A percentile compares a stretch with the other conserved stretches of the same genome.
Evolutionary conservation across 345 rosid species (phyloP).

Genomic region (Pistacia integerrima): DNA sequence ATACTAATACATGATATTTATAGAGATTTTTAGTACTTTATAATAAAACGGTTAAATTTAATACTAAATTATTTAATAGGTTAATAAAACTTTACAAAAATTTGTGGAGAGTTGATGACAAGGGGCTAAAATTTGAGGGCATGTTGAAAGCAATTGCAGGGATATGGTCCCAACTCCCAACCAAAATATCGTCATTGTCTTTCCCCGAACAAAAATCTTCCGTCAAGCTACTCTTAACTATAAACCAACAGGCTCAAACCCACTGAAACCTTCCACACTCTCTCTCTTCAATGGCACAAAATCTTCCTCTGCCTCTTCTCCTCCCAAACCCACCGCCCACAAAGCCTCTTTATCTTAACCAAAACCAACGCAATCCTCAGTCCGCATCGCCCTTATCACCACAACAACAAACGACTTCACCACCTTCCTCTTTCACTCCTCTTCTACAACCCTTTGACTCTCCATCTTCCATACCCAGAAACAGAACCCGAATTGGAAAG

Average conservation of each 20-base stretch:
- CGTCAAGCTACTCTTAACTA: not conserved
- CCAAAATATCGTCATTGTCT: not conserved
- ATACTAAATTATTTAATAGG: too few relatives aligned
- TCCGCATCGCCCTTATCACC: conserved; percentile 23
- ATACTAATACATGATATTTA: too few relatives aligned
- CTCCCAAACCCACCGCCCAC: conserved; percentile 59
- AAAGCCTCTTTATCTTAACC: conserved; percentile 46
- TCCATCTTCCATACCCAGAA: conserved; percentile 27
- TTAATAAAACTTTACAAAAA: too few relatives aligned
- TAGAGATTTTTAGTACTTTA: too few relatives aligned
- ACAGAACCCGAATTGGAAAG: conserved; percentile 64
- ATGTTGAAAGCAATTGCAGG: too few relatives aligned
- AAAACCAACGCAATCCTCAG: conserved; percentile 28
- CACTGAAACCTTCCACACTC: not conserved
- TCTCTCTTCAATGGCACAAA: conserved; percentile 65
- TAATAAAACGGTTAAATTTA: too few relatives aligned
- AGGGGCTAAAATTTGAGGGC: not conserved
- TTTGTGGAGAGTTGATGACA: too few relatives aligned
- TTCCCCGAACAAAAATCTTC: not conserved
- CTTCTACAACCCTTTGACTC: conserved; percentile 31
- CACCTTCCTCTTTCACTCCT: conserved; percentile 36
- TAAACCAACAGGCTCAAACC: not conserved
- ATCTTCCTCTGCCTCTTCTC: conserved; percentile 68
- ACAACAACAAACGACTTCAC: not conserved
- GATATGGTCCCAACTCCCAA: too few relatives aligned